Base-by-base conservation (phyloP, 2,329 filamentous ascomycete species). In the Moelleriella libera region DNA sequence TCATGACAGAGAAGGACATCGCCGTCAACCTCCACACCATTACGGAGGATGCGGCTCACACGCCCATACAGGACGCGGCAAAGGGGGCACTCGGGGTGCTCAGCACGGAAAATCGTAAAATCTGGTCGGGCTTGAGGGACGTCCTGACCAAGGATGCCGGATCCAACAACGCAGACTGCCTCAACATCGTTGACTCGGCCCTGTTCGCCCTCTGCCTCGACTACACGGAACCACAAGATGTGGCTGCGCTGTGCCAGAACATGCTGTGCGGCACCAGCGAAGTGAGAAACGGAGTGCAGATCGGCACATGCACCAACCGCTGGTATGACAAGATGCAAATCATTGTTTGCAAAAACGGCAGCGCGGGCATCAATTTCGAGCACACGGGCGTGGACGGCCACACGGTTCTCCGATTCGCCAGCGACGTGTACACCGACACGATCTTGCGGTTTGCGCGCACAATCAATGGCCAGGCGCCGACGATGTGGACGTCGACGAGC, bases 291-390 rank as follows among this genome's bases (percentile, higher is more conserved):
- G 92, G 92, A 5, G 86, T 98, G 2, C 92, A 98, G 66, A 88
- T 96, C 43, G 92, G 92, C 31, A 97, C 92, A 2, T 98, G 92
- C 67, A 96, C 90, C 11, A 98, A 98, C 65, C 76, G 92, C 51
- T 98, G 92, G 92, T 98, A 98, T 60, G 92, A 98, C 68, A 98
- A 98, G 69, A 74, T 98, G 44, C 92, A 98, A 62, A 96, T 98
- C 52, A 97, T 98, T 47, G 92, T 98, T 45, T 97, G 92, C 74
- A 94, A 95, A 69, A 98, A 97, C 65, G 92, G 92, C 49, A 95
- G 88, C 60, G 92, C 92, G 0, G 92, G 92, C 5, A 97, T 98
- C 78, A 98, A 98, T 68, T 97, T 98, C 58, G 92, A 98, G 64
- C 92, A 98, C 60, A 98, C 92, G 0, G 92, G 92, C 54, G 90